These are phyloP conservation scores for Encephalitozoon hellem DNA, from an alignment of 371 early-diverging fungal species.

Conservation along the genomic window DNA sequence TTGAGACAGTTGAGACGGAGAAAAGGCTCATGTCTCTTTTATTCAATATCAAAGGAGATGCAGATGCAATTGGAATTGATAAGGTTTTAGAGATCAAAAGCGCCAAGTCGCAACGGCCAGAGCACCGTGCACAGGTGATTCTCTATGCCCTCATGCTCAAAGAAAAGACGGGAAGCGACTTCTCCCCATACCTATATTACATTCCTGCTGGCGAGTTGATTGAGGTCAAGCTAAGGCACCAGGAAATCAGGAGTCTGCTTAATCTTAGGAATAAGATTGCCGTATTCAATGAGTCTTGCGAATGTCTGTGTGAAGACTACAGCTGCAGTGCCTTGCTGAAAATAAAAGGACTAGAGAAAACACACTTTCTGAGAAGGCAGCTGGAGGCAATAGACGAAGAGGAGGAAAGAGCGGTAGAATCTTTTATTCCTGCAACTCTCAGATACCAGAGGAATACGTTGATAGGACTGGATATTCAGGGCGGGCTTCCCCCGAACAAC, in stretches of 20 bases:
- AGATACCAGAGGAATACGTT: background rate
- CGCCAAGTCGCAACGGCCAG: slow-evolving; percentile 13
- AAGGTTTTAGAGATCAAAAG: slow-evolving; percentile 48
- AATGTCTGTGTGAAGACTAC: slow-evolving; percentile 11
- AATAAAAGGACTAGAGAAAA: background rate
- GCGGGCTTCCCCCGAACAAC: background rate
- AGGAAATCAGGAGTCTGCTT: slow-evolving; percentile 39
- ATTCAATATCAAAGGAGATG: slow-evolving; percentile 45
- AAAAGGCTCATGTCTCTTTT: slow-evolving; percentile 25
- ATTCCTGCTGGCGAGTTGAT: slow-evolving; percentile 5
- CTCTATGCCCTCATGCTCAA: slow-evolving; percentile 41
- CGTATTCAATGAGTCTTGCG: background rate
- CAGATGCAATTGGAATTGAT: slow-evolving; percentile 26
- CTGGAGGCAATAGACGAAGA: slow-evolving; percentile 38
- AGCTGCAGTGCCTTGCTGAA: slow-evolving; percentile 20
- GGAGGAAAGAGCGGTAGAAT: slow-evolving; percentile 7
- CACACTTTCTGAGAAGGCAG: slow-evolving; percentile 38
- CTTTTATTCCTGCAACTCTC: slow-evolving; percentile 10
- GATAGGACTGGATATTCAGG: background rate
- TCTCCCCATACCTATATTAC: slow-evolving; percentile 40
- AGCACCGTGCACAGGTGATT: slow-evolving; percentile 48
- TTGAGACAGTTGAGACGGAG: slow-evolving; percentile 29
- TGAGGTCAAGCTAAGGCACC: slow-evolving; percentile 29
- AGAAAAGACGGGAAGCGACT: slow-evolving; percentile 13
- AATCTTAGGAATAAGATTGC: slow-evolving; percentile 40